Conservation (phyloP, 75 land plant genomes). For the Pinus taeda region DNA sequence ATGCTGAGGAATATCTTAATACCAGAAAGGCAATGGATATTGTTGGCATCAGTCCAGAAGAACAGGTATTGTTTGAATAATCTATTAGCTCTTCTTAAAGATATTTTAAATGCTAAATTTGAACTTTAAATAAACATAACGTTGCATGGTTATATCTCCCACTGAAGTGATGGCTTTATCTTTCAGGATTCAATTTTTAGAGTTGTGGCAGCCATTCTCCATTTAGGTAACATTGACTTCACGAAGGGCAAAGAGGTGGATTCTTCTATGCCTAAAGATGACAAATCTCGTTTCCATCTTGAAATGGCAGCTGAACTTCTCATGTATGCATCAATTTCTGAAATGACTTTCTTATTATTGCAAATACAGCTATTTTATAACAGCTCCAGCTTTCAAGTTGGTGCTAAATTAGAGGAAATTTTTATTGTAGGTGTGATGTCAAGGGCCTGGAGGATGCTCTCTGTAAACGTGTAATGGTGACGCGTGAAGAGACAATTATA, state of each 20-base stretch:
- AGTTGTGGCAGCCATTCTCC: conserved; percentile 79
- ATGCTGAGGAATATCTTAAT: conserved; percentile 82
- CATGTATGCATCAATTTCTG: conserved; percentile 32
- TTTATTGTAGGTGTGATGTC: conserved; percentile 65
- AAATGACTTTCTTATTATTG: not conserved
- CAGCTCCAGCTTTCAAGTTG: not conserved
- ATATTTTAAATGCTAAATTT: not conserved
- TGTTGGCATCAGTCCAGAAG: conserved; percentile 86
- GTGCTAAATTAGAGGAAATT: not conserved
- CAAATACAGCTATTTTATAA: not conserved
- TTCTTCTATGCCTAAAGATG: conserved; percentile 77
- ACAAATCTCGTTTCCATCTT: conserved; percentile 67
- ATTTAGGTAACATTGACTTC: conserved; percentile 79
- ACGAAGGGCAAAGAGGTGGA: conserved; percentile 73
- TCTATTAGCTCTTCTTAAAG: not conserved
- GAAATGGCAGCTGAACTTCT: conserved; percentile 76
- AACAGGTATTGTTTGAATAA: conserved; percentile 54
- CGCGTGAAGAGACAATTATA: conserved; percentile 87
- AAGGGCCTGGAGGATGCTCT: conserved; percentile 71
- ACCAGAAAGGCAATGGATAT: conserved; percentile 97
- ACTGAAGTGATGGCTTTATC: conserved; percentile 3
- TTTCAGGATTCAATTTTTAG: conserved; percentile 85
- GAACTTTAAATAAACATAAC: not conserved
- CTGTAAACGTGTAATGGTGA: conserved; percentile 76
- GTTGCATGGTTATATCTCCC: not conserved